Conservation (phyloP, 345 rosid species). For the Citrus cavaleriei region DNA sequence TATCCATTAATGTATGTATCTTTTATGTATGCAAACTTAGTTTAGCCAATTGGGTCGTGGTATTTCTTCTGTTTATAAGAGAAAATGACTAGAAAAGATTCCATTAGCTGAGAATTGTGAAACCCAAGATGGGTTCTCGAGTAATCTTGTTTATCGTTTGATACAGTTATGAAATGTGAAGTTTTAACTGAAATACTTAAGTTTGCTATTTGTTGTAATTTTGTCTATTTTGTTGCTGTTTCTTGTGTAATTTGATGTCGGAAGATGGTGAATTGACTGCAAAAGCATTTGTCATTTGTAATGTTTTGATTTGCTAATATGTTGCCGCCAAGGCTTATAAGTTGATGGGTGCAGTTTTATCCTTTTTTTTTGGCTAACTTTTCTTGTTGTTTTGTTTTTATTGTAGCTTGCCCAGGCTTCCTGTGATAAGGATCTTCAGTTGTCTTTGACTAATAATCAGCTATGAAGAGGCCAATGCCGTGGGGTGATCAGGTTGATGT, state of each 20-base stretch:
- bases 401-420: not conserved
- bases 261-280: not conserved
- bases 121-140: not conserved
- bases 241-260: not conserved
- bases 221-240: not conserved
- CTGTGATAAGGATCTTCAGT: not conserved
- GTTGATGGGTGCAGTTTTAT: not conserved
- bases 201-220: not conserved
- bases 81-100: not conserved
- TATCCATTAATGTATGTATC: not conserved
- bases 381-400: not conserved
- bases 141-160: not conserved
- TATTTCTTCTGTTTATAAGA: not conserved
- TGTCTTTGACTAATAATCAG: not conserved
- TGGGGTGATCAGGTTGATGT: conserved; percentile 50
- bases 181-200: not conserved
- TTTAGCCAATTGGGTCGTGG: not conserved
- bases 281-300: not conserved
- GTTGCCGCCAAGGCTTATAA: not conserved
- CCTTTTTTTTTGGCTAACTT: not conserved
- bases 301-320: not conserved
- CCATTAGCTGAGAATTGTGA: not conserved
- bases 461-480: conserved; percentile 52
- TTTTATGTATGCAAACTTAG: not conserved
- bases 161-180: not conserved